Base-by-base conservation (phyloP, 306 rosid species). In the Gynostemma pentaphyllum region DNA sequence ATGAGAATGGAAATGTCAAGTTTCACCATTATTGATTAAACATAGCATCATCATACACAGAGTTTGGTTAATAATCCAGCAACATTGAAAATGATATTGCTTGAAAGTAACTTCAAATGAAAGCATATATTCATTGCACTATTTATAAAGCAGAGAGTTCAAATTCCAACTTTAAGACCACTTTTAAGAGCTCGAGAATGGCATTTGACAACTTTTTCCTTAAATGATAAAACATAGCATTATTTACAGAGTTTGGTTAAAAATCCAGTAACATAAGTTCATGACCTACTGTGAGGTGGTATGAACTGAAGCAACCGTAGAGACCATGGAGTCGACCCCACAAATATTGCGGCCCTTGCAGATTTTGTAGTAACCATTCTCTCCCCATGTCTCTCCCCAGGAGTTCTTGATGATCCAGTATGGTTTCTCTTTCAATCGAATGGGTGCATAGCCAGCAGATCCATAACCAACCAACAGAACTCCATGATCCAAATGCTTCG, bases 331-430 rank as follows among this genome's bases (percentile, higher is more conserved):
- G 62, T 86, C 90, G 9, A 92, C 99, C 5, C 99, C 99, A 19
- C 99, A 92, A 32, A 92, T 63, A 40, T 92, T 92, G 55, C 84
- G 83, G 57, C 96, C 99, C 51, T 68, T 45, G 75, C 99, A 92
- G 66, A 92, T 88, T 69, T 92, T 92, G 80, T 92, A 92, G 77
- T 18, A 92, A 41, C 99, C 99, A 52, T 66, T 75, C 79, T 92
- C 99, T 50, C 99, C 99, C 99, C 99, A 92, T 9, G 48, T 82
- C 68, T 71, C 84, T 62, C 99, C 99, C 99, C 99, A 92, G 0
- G 99, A 92, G 68, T 92, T 92, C 66, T 92, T 92, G 0, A 92
- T 92, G 74, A 92, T 88, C 99, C 99, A 92, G 76, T 72, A 92
- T 26, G 88, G 88, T 74, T 92, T 92, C 70, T 88, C 90, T 73